Percentiles rank a stretch among this genome's conserved stretches.
Conservation (phyloP, 768 basidiomycete genomes). For the Naganishia antarctica region DNA sequence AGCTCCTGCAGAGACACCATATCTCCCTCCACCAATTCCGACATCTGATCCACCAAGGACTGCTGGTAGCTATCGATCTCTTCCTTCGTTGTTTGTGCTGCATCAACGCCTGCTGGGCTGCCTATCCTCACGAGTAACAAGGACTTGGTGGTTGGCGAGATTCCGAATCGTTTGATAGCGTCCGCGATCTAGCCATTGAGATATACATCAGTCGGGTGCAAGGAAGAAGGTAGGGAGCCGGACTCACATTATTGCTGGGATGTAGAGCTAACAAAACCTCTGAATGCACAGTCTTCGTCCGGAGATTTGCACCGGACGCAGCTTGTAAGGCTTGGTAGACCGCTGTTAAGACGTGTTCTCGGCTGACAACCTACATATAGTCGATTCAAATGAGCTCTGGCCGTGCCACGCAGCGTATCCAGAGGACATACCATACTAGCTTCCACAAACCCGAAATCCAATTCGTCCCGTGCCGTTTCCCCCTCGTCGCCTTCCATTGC, state of each 20-base stretch:
- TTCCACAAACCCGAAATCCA: conserved; percentile 89
- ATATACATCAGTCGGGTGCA: not conserved
- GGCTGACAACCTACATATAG: conserved; percentile 66
- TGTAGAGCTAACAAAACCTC: conserved; percentile 84
- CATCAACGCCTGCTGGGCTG: not conserved
- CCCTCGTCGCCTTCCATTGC: conserved; percentile 58
- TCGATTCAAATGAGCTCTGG: too few relatives aligned
- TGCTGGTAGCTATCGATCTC: conserved; percentile 48
- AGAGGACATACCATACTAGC: conserved; percentile 64
- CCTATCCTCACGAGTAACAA: conserved; percentile 70
- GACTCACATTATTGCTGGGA: conserved; percentile 75
- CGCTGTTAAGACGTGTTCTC: conserved; percentile 74
- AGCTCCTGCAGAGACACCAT: conserved; percentile 54
- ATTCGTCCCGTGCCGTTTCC: conserved; percentile 64
- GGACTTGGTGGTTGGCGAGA: conserved; percentile 62
- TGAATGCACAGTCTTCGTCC: conserved; percentile 83
- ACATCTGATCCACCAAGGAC: conserved; percentile 56
- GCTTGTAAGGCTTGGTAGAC: conserved; percentile 76
- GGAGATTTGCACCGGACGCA: conserved; percentile 57
- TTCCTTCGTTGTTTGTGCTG: conserved; percentile 31
- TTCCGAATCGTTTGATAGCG: conserved; percentile 76
- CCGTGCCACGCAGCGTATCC: conserved; percentile 18
- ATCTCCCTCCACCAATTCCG: conserved; percentile 59
- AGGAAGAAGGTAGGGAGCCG: not conserved
- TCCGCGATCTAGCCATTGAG: conserved; percentile 66